Conservation (phyloP, 768 basidiomycete genomes). For the Tylopilus sp. region DNA sequence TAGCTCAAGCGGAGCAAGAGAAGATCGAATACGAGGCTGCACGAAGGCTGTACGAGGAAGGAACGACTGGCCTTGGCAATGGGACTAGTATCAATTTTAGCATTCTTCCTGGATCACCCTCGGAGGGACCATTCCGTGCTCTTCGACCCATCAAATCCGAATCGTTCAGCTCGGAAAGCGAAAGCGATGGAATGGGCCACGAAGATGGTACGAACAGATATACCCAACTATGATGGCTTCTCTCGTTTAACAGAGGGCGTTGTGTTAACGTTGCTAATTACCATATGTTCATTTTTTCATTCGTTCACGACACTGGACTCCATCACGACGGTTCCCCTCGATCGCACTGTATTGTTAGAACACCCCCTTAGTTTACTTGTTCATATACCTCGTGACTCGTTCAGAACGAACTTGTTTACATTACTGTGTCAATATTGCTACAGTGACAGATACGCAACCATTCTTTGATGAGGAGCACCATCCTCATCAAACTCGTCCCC, state of each 20-base stretch:
- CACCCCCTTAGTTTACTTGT: slow-evolving; percentile 32
- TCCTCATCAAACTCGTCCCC: slow-evolving; percentile 77
- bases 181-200: slow-evolving; percentile 60
- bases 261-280: slow-evolving; percentile 32
- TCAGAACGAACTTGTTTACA: slow-evolving; percentile 21
- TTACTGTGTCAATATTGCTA: slow-evolving; percentile 28
- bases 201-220: slow-evolving; percentile 45
- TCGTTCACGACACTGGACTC: slow-evolving; percentile 31
- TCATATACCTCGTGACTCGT: slow-evolving; percentile 25
- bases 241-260: slow-evolving; percentile 10
- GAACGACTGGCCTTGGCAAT: slow-evolving; percentile 58
- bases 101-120: slow-evolving; percentile 68
- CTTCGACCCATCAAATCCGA: slow-evolving; percentile 51
- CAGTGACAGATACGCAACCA: slow-evolving; percentile 57
- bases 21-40: slow-evolving; percentile 92
- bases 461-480: slow-evolving; percentile 83
- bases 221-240: slow-evolving; percentile 33
- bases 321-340: slow-evolving; percentile 33
- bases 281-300: slow-evolving; percentile 16
- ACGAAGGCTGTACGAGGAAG: slow-evolving; percentile 83
- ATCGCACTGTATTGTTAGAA: slow-evolving; percentile 41
- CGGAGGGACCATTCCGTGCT: slow-evolving; percentile 39
- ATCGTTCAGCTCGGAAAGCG: slow-evolving; percentile 64
- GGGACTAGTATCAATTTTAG: slow-evolving; percentile 80
- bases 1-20: slow-evolving; percentile 92